Evolutionary conservation across 2,329 filamentous ascomycete genomes (phyloP), one percentile per base, ranked within the genome.

Genomic region (Cytospora piceae): DNA sequence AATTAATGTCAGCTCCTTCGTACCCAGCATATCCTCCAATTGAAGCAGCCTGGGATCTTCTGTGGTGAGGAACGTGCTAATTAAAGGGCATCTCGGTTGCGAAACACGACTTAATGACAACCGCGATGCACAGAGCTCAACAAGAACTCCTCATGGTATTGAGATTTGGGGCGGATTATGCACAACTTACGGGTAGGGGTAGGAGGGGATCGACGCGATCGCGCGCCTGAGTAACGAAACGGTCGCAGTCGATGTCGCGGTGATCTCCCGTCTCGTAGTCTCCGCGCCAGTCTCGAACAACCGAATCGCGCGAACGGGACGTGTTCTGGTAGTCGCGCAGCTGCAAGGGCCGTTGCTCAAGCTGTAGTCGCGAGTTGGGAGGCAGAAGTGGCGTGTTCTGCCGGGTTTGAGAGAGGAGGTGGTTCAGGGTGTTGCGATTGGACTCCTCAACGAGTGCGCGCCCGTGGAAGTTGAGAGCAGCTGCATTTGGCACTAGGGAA

Each of bases 321-420:
- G 42, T 14, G 32, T 34, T 20, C 17, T 37, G 37, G 7, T 20
- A 46, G 31, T 37, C 37, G 31, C 61, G 61, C 22, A 63, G 37
- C 22, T 58, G 42, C 22, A 55, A 22, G 11, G 53, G 24, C 20
- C 57, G 61, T 9, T 37, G 53, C n/a, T 63, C 39, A n/a, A 63
- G 53, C 53, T 63, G 53, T 22, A 57, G n/a, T n/a, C 61, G 54
- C 6, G 61, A 63, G 17, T 20, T n/a, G 14, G 61, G 61, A 14
- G 61, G 61, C 22, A 63, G 53, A 15, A 52, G 27, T 49, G 55
- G 31, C 59, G 5, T 32, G 34, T 32, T 6, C 11, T 32, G 11
- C 7, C 32, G 31, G 27, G n/a, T 32, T 27, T 11, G 58, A 27
- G 51, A 29, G 51, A 20, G 34, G 5, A 63, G 22, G 17, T 14